phyloP scores from a whole-genome alignment of 2,329 filamentous ascomycete genomes.

The Byssochlamys sp. region DNA sequence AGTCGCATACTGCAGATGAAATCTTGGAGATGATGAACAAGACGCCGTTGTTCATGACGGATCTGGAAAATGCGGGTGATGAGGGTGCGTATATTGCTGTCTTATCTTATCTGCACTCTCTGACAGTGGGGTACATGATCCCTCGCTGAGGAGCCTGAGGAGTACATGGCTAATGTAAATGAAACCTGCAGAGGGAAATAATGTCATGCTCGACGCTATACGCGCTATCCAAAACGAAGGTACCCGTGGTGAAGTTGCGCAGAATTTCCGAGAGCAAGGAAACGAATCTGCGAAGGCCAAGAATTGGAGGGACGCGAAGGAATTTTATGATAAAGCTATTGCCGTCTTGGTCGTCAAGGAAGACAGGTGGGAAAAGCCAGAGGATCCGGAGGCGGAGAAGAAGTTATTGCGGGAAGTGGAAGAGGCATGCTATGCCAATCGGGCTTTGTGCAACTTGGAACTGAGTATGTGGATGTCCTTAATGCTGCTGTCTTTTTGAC shows the following conservation, averaged over 20 bases:
- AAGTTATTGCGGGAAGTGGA: conserved; percentile 55
- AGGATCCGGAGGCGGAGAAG: conserved; percentile 50
- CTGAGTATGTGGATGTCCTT: conserved; percentile 47
- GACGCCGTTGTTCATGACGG: conserved; percentile 89
- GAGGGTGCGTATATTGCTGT: conserved; percentile 32
- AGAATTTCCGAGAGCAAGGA: conserved; percentile 80
- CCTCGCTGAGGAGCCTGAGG: background rate
- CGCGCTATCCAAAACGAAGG: conserved; percentile 89
- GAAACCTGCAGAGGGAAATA: conserved; percentile 50
- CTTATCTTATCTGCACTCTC: background rate
- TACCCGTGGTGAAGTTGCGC: conserved; percentile 69
- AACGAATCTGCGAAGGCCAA: conserved; percentile 74
- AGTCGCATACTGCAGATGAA: conserved; percentile 50
- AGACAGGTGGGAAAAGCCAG: conserved; percentile 40
- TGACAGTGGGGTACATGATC: background rate
- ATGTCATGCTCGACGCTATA: conserved; percentile 73
- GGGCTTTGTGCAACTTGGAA: conserved; percentile 80
- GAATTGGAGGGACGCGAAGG: conserved; percentile 71
- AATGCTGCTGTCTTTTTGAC: background rate
- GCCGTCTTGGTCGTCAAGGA: conserved; percentile 59
- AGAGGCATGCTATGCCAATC: conserved; percentile 73
- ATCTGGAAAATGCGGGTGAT: conserved; percentile 56
- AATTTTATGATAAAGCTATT: conserved; percentile 86
- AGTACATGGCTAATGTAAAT: conserved; percentile 3
- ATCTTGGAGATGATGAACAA: conserved; percentile 57